Conservation (phyloP, 1,139 yeast genomes). For the Geotrichum restrictum region DNA sequence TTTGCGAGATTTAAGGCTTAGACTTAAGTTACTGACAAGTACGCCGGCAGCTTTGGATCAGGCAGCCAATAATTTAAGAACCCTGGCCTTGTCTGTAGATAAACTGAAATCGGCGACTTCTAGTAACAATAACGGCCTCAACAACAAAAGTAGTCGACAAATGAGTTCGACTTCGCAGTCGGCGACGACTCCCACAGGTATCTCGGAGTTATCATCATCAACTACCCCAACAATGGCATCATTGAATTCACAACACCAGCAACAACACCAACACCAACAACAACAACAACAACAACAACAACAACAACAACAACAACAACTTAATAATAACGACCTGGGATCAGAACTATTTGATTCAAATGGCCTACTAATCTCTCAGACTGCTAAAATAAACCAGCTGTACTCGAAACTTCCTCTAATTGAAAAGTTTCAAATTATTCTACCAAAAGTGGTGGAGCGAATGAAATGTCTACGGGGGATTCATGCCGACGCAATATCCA, state of each 20-base stretch:
- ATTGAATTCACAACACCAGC: not conserved
- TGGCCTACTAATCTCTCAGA: not conserved
- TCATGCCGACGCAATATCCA: constrained; percentile 19
- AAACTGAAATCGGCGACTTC: not conserved
- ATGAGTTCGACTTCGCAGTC: not conserved
- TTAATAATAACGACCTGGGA: not conserved
- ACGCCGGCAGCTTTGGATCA: constrained; percentile 16
- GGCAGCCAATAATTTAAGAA: constrained; percentile 12
- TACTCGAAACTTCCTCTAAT: constrained; percentile 7
- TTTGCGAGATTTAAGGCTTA: constrained; percentile 13
- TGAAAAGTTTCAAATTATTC: constrained; percentile 12
- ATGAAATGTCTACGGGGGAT: constrained; percentile 13
- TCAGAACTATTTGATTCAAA: not conserved
- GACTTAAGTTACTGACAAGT: constrained; percentile 15
- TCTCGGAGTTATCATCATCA: too few species aligned
- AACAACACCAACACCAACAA: too few species aligned
- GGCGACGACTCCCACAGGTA: too few species aligned
- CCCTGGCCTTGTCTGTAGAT: constrained; percentile 6
- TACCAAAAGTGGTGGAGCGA: constrained; percentile 19
- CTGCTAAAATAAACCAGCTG: constrained; percentile 10
- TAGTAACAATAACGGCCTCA: too few species aligned
- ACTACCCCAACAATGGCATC: too few species aligned
- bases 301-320: not conserved
- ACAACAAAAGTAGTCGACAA: constrained; percentile 1
- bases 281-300: not conserved